phyloP scores from a whole-genome alignment of 1,284 basidiomycete species.

The Boletellus deceptivus region DNA sequence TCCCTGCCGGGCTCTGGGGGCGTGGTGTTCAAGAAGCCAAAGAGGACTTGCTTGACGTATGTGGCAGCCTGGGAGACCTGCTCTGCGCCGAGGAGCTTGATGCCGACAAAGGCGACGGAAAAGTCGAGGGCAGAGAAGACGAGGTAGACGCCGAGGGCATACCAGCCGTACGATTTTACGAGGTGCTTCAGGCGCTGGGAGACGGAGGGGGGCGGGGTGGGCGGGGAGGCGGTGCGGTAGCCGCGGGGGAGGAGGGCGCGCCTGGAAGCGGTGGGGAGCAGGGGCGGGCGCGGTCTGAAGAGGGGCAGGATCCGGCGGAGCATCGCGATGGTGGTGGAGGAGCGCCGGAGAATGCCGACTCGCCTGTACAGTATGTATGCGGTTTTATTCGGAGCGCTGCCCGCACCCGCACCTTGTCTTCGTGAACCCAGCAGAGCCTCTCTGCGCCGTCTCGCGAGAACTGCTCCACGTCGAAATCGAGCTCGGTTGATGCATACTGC shows the following conservation, averaged over 20 bases:
- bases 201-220: conserved; percentile 1
- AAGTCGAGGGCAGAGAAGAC: conserved; percentile 76
- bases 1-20: conserved; percentile 65
- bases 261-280: conserved; percentile 42
- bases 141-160: conserved; percentile 85
- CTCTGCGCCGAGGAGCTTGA: conserved; percentile 89
- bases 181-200: conserved; percentile 81
- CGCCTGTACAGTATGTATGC: conserved; percentile 20
- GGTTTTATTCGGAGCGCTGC: neutral
- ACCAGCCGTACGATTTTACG: conserved; percentile 91
- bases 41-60: conserved; percentile 52
- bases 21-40: conserved; percentile 43
- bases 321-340: conserved; percentile 1
- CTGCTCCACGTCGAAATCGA: conserved; percentile 13
- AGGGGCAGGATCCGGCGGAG: conserved; percentile 30
- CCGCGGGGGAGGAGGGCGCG: conserved; percentile 36
- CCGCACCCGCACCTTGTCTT: conserved; percentile 13
- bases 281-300: conserved; percentile 36
- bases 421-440: conserved; percentile 15
- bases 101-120: conserved; percentile 74
- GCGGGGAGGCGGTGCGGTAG: conserved; percentile 41
- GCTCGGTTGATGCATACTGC: conserved; percentile 59
- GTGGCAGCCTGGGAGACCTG: conserved; percentile 73
- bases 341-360: conserved; percentile 11
- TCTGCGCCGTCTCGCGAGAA: conserved; percentile 20